phyloP scores from a whole-genome alignment of 805 yeast genomes.

The Myxozyma udenii region DNA sequence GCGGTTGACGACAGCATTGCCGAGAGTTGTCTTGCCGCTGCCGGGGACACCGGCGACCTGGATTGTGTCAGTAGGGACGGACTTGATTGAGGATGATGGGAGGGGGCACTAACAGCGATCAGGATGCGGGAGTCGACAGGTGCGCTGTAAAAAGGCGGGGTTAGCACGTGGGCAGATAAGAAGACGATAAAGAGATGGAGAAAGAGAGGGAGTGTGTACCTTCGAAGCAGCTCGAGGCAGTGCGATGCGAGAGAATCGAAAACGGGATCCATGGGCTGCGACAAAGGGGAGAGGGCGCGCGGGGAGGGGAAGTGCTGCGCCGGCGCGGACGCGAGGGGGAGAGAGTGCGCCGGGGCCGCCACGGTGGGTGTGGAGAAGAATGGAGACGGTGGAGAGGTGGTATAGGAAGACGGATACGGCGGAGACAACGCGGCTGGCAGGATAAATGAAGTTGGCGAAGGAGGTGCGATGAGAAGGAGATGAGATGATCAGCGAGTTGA shows the following conservation, averaged over 20 bases:
- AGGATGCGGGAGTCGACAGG: conserved; percentile 16
- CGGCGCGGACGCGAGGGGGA: background rate
- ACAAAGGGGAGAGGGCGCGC: background rate
- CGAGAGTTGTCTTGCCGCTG: conserved; percentile 25
- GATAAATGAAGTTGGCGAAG: background rate
- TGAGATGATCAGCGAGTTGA: too few relatives aligned
- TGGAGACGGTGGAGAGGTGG: background rate
- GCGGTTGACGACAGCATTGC: background rate
- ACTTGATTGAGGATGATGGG: background rate
- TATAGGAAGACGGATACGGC: background rate
- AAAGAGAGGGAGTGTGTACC: conserved; percentile 1
- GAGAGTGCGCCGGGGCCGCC: background rate
- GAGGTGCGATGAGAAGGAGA: too few relatives aligned
- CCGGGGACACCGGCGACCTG: conserved; percentile 27
- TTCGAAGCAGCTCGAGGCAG: conserved; percentile 14
- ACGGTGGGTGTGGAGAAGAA: background rate
- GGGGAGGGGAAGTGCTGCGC: background rate
- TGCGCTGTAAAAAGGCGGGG: conserved; percentile 8
- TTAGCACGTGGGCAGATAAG: background rate
- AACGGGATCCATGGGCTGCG: conserved; percentile 14
- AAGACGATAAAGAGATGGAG: background rate
- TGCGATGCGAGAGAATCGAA: conserved; percentile 17
- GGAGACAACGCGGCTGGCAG: background rate
- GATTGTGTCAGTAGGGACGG: background rate
- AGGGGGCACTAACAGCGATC: conserved; percentile 19